Evolutionary conservation across 106 monocot species (phyloP).

Genomic region (Agapanthus africanus): DNA sequence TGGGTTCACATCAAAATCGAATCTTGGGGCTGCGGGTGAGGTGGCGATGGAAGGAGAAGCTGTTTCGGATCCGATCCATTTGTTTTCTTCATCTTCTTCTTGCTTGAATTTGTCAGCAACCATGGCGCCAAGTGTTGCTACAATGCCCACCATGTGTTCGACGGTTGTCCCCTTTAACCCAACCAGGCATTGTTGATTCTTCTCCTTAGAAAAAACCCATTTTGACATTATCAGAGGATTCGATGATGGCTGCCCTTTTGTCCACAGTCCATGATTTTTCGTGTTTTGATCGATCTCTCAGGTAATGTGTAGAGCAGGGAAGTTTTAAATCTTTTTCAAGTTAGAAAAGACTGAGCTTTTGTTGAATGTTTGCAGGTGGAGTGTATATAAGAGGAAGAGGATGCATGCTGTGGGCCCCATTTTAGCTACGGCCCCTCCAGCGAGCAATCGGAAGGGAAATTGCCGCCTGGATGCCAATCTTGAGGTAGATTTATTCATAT

Average conservation of each 20-base stretch:
- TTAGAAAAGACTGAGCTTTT: neutral
- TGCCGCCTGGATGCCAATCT: neutral
- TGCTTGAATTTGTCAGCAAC: neutral
- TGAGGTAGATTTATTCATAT: neutral
- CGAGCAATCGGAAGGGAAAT: neutral
- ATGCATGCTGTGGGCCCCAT: neutral
- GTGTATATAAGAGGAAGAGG: constrained; percentile 10
- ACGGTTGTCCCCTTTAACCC: neutral
- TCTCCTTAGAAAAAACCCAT: neutral
- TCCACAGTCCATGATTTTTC: neutral
- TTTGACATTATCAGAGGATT: neutral
- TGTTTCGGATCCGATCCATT: no score
- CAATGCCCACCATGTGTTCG: neutral
- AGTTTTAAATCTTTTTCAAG: neutral
- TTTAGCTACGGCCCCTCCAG: neutral
- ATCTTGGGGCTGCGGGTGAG: no score
- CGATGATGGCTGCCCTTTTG: neutral
- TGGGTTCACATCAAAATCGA: no score
- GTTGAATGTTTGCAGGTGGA: neutral
- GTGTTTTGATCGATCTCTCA: neutral
- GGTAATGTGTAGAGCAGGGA: neutral
- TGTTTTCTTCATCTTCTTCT: neutral
- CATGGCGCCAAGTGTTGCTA: neutral
- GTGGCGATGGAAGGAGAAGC: no score
- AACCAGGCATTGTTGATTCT: neutral